Evolutionary conservation across 768 basidiomycete species (phyloP), one percentile per base, ranked within the genome.

Genomic region (Hygrophorus russula): DNA sequence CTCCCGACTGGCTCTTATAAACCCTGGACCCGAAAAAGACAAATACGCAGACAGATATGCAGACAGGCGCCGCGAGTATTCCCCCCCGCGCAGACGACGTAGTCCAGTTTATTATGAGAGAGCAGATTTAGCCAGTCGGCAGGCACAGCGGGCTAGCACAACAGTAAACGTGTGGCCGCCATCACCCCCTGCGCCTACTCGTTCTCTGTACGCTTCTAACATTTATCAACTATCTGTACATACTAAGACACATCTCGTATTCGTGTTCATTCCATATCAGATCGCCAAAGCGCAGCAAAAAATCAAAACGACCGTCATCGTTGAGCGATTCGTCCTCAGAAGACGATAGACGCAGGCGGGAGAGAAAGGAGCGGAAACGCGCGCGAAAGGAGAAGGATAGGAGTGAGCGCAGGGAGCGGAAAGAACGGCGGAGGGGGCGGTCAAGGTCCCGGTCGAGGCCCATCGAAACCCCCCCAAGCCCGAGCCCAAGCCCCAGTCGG

Each of bases 161-260:
- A 68, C 67, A 4, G 58, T 78, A 1, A 70, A 71, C 51, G 68
- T 88, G n/a, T 92, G 89, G 89, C 89, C 89, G 1, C 60, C 77
- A 3, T 91, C 89, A 2, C 89, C 89, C 0, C 82, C 80, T 49
- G 74, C 69, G 8, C 76, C 78, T 43, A 63, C 71, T 30, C 74
- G 84, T 30, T 59, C 61, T 36, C 49, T 75, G 76, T 84, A 61
- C 24, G 79, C n/a, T 24, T 66, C 2, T 18, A 35, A 5, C 15
- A 32, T 46, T 37, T 15, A 24, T 13, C 33, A 33, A 12, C 29
- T n/a, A 31, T 14, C 9, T 14, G 34, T 24, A 18, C 13, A 27
- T 17, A 5, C 36, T 18, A 18, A 10, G 28, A n/a, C 4, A 32
- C 19, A 18, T 41, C 5, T 41, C 36, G 35, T 52, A 20, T 27